These are phyloP conservation scores for Euphrasia arctica DNA, from an alignment of 305 asterid species.

Conservation along the genomic window DNA sequence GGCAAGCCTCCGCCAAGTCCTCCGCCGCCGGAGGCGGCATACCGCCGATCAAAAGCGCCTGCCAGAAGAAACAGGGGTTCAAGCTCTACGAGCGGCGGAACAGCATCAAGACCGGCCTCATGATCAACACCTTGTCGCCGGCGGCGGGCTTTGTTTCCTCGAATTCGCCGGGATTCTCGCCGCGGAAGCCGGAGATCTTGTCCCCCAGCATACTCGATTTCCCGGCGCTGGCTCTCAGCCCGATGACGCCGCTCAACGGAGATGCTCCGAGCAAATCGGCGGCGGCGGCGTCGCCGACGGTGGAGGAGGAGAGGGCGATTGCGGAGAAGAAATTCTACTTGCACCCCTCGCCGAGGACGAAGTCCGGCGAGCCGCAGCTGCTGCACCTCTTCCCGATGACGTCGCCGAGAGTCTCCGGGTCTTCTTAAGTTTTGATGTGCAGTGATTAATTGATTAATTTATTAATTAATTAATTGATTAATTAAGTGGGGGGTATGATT, in stretches of 20 bases:
- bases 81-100: slow-evolving; percentile 90
- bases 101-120: slow-evolving; percentile 72
- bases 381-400: slow-evolving; percentile 71
- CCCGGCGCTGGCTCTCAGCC: slow-evolving; percentile 70
- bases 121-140: slow-evolving; percentile 69
- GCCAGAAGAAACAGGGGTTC: slow-evolving; percentile 74
- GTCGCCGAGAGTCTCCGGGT: slow-evolving; percentile 55
- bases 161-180: slow-evolving; percentile 32
- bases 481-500: neutral
- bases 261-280: slow-evolving; percentile 37
- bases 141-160: slow-evolving; percentile 19
- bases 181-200: slow-evolving; percentile 54
- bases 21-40: slow-evolving; percentile 32
- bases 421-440: slow-evolving; percentile 42
- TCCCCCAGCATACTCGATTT: slow-evolving; percentile 81
- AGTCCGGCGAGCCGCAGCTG: slow-evolving; percentile 52
- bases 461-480: neutral
- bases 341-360: slow-evolving; percentile 68
- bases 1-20: slow-evolving; percentile 30
- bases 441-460: neutral
- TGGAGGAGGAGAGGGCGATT: slow-evolving; percentile 68
- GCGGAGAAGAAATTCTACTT: slow-evolving; percentile 77
- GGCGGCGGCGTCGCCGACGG: slow-evolving; percentile 34
- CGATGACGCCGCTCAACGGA: slow-evolving; percentile 58
- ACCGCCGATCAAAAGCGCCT: slow-evolving; percentile 63